Evolutionary conservation across 192 early-diverging fungal species (phyloP).

Genomic region (Powellomyces hirtus): DNA sequence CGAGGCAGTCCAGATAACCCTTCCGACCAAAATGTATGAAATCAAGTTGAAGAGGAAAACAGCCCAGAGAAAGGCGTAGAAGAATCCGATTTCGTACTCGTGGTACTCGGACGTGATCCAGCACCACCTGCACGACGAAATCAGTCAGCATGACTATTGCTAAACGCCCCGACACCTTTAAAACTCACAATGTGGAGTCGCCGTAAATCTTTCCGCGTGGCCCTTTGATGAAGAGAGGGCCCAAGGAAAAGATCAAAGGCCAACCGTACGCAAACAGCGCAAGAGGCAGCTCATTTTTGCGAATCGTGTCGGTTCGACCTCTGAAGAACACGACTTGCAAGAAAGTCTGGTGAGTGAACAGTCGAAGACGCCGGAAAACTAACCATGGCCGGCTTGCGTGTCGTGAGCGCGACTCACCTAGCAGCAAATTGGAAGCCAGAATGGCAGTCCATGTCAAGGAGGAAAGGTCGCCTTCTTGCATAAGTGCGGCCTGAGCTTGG

Average conservation of each 20-base stretch:
- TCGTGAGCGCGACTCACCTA: neutral
- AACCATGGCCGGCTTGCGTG: too few relatives aligned
- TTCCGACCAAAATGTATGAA: neutral
- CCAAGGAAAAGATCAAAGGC: constrained; percentile 10
- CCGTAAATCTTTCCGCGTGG: neutral
- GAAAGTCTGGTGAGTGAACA: too few relatives aligned
- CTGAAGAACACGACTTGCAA: neutral
- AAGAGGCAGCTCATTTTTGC: constrained; percentile 4
- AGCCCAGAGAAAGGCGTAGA: constrained; percentile 17
- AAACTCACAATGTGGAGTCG: neutral
- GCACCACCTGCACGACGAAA: constrained; percentile 17
- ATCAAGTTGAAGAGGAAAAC: constrained; percentile 18
- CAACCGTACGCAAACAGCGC: constrained; percentile 7
- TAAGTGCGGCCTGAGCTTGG: constrained; percentile 8
- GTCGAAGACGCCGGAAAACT: too few relatives aligned
- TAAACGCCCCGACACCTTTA: neutral
- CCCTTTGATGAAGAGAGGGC: constrained; percentile 7
- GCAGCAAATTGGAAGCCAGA: neutral
- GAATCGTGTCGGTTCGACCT: constrained; percentile 5
- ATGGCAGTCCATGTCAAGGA: constrained; percentile 9
- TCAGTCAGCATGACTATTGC: neutral
- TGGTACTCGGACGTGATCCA: constrained; percentile 17
- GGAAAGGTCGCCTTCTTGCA: constrained; percentile 15
- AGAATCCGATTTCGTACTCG: constrained; percentile 14
- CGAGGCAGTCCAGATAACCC: neutral